Evolutionary conservation across 2,329 filamentous ascomycete genomes (phyloP), one percentile per base, ranked within the genome.

Genomic region (Alternaria longipes): DNA sequence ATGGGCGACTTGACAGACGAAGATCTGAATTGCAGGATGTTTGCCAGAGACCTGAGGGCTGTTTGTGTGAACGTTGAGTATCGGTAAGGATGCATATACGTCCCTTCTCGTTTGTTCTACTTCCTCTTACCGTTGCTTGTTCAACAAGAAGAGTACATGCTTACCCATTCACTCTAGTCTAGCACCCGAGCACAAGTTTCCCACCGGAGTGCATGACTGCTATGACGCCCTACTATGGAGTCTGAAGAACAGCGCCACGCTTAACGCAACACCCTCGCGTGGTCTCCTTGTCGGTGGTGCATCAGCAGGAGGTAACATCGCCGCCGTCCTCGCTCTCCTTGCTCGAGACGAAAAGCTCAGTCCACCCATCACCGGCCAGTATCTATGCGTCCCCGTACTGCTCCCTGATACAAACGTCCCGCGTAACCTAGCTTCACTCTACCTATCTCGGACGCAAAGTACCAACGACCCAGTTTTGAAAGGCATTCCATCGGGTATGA

Each of bases 271-370:
- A 49, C 78, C 84, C 2, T 60, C 70, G 5, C 78, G 76, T 54
- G 84, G 83, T 8, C 83, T 86, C 62, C 76, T 85, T n/a, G 69
- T 86, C 0, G 82, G 83, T 8, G 84, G 84, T 18, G 82, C 80
- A 5, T 84, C 81, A 2, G 84, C 84, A 0, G 84, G 84, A 4
- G 84, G 81, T n/a, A 85, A 85, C 66, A 80, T 86, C 56, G 78
- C 83, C n/a, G 80, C 81, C 0, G 81, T 81, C 0, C 76, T 85
- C 1, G 77, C 82, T 1, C 80, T 84, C 54, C 64, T 81, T 0
- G 78, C 81, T 5, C 77, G 79, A 4, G 80, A 82, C 54, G 78
- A 80, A 36, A 72, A 74, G 0, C 69, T 84, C 6, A 62, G 70
- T 0, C 81, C 82, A 1, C 75, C 74, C 0, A 69, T 86, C 9